Conservation (phyloP, 73 alveolate species). For the Symbiodinium pilosum region DNA sequence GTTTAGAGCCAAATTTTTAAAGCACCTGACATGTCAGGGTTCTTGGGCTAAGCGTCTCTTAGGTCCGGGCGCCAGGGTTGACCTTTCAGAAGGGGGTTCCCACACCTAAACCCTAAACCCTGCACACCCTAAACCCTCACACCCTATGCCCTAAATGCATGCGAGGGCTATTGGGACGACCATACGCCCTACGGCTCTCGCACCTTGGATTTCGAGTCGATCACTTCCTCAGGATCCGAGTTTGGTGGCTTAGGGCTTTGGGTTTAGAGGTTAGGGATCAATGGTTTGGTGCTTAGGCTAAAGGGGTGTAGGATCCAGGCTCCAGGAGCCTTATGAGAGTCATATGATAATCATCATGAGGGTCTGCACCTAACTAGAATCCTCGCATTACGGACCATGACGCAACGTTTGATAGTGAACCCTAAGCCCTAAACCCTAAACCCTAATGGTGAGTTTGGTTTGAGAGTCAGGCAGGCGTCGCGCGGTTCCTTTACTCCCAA, state of each 20-base stretch:
- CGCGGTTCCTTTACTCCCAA: background rate
- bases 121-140: background rate
- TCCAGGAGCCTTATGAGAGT: background rate
- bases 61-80: background rate
- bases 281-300: background rate
- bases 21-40: too few relatives aligned
- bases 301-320: background rate
- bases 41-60: too few relatives aligned
- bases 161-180: conserved; percentile 93
- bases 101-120: background rate
- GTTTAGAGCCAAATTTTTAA: too few relatives aligned
- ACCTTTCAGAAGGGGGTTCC: background rate
- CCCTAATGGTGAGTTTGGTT: background rate
- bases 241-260: background rate
- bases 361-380: background rate
- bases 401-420: background rate
- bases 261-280: background rate
- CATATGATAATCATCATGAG: background rate
- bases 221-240: too few relatives aligned
- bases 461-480: too few relatives aligned
- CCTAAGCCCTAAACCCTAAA: background rate
- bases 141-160: background rate
- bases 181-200: conserved; percentile 87
- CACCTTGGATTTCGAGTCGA: background rate
- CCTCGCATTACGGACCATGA: background rate